Evolutionary conservation across 495 filamentous ascomycete genomes (phyloP), one percentile per base, ranked within the genome.

Genomic region (Penicillium samsonianum): DNA sequence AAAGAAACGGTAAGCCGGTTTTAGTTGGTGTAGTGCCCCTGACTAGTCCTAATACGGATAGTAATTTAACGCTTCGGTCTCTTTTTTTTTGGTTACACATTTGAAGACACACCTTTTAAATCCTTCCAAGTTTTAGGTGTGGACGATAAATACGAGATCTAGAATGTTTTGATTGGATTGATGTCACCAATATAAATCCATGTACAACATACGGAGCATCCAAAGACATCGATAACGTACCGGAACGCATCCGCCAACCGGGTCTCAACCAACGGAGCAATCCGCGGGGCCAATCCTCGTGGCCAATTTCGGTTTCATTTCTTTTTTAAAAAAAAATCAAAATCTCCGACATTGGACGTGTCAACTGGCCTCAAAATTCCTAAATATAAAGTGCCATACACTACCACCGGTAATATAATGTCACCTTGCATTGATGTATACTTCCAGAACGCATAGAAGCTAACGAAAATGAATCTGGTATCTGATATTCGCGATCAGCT

Each of bases 21-120:
- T 33, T 33, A 35, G 33, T 37, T n/a, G 14, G 51, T 7, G 16
- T 31, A 40, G 37, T 54, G 26, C 51, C 51, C 51, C 51, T 54
- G 51, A 54, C 51, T 54, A 54, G 40, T 44, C 51, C 51, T 5
- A 28, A 54, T 44, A 10, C 0, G 51, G 50, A 52, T 11, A 48
- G 9, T 47, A 47, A 47, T 47, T 47, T 30, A n/a, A 30, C 23
- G 5, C 12, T 25, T n/a, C 7, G 7, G 16, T 3, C 9, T 9
- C n/a, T 9, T 38, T n/a, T 17, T 2, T n/a, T 38, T 8, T 31
- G 1, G 10, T 37, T 37, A 1, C 7, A 17, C 16, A 9, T 8
- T 38, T n/a, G 16, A 9, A 17, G 35, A 8, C 33, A 30, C 2
- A 4, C 11, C 16, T 38, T 8, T n/a, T 9, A n/a, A 35, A 4